Conservation (phyloP, 306 rosid species). For the Inga laurina region DNA sequence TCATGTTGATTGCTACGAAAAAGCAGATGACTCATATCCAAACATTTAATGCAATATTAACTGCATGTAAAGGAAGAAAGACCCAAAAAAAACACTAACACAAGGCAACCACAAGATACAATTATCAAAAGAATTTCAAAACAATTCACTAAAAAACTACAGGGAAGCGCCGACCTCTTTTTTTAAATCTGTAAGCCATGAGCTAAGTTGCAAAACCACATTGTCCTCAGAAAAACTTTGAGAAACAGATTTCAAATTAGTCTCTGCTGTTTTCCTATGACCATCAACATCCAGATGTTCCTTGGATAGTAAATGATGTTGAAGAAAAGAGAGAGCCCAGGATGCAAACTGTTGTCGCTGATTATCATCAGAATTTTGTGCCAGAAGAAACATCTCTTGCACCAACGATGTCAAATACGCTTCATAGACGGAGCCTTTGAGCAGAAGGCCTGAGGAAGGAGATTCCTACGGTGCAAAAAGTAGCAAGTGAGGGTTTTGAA, state of each 20-base stretch:
- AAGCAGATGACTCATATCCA: not conserved
- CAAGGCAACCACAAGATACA: slow-evolving; percentile 4
- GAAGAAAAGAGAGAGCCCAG: slow-evolving; percentile 82
- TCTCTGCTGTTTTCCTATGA: slow-evolving; percentile 38
- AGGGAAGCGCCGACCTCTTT: slow-evolving; percentile 51
- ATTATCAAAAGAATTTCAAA: slow-evolving; percentile 4
- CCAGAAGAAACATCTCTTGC: slow-evolving; percentile 94
- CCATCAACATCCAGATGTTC: slow-evolving; percentile 43
- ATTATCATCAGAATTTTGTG: slow-evolving; percentile 78
- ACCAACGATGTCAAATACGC: slow-evolving; percentile 70
- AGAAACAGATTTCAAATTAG: slow-evolving; percentile 54
- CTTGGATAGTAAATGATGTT: slow-evolving; percentile 67
- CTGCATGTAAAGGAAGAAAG: not conserved
- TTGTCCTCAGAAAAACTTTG: slow-evolving; percentile 73
- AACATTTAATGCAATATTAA: not conserved
- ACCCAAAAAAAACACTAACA: not conserved
- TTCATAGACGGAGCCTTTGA: slow-evolving; percentile 59
- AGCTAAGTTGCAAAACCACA: slow-evolving; percentile 63
- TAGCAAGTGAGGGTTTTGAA: slow-evolving; percentile 22
- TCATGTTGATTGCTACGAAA: not conserved
- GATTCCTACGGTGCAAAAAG: slow-evolving; percentile 53
- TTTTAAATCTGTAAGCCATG: slow-evolving; percentile 74
- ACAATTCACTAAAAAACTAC: slow-evolving; percentile 15
- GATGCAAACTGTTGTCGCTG: slow-evolving; percentile 83
- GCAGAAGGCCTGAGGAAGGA: slow-evolving; percentile 67